A percentile compares a stretch with the other conserved stretches of the same genome.
Conservation (phyloP, 805 yeast species). For the Diddensiella transvaalensis region DNA sequence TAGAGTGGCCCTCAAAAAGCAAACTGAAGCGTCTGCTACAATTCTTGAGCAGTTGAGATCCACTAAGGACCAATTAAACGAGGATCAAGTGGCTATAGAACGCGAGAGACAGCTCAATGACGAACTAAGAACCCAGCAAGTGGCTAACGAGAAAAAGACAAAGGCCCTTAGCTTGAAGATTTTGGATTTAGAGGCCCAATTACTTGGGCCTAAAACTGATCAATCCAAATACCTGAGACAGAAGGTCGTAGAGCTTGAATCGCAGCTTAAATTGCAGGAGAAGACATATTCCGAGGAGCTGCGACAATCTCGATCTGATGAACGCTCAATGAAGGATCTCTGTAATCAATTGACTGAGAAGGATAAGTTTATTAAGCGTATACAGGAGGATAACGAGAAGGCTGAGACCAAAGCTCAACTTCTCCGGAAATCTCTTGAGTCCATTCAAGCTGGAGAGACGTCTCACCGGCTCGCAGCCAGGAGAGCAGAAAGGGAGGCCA, state of each 20-base stretch:
- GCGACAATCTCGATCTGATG: slow-evolving; percentile 22
- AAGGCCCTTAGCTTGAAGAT: slow-evolving; percentile 25
- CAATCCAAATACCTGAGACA: slow-evolving; percentile 17
- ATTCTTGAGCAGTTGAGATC: slow-evolving; percentile 18
- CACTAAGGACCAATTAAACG: slow-evolving; percentile 37
- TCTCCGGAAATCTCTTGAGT: slow-evolving; percentile 36
- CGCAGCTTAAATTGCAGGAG: slow-evolving; percentile 23
- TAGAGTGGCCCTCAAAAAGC: slow-evolving; percentile 15
- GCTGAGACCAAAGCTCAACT: slow-evolving; percentile 45
- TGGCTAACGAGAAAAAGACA: slow-evolving; percentile 34
- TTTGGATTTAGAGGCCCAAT: slow-evolving; percentile 25
- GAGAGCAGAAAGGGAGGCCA: slow-evolving; percentile 49
- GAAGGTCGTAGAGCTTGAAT: slow-evolving; percentile 24
- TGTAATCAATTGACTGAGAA: slow-evolving; percentile 26
- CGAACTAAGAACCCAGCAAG: slow-evolving; percentile 29
- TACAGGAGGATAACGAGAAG: slow-evolving; percentile 50
- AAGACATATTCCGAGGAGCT: slow-evolving; percentile 19
- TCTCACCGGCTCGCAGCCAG: slow-evolving; percentile 37
- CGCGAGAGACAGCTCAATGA: slow-evolving; percentile 25
- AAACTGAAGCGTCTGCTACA: slow-evolving; percentile 18
- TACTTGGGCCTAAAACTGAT: slow-evolving; percentile 18
- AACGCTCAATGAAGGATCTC: slow-evolving; percentile 27
- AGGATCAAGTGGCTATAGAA: slow-evolving; percentile 27
- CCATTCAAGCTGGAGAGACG: slow-evolving; percentile 37
- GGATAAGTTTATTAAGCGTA: slow-evolving; percentile 27